Percentiles rank a stretch among this genome's conserved stretches.
phyloP scores from a whole-genome alignment of 306 rosid genomes.

The Cicer bijugum region DNA sequence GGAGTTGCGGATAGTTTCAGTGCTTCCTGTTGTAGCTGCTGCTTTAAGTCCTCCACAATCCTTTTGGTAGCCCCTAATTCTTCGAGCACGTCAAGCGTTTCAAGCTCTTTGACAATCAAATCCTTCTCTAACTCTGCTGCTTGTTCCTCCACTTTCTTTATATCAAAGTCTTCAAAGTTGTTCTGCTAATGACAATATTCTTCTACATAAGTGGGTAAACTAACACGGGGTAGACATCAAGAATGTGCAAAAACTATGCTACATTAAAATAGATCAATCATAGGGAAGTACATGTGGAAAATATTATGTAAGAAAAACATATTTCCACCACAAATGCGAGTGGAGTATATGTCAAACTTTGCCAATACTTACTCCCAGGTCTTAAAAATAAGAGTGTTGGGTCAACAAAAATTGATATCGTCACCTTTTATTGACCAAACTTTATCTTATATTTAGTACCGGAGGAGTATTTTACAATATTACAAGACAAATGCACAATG shows the following conservation, averaged over 20 bases:
- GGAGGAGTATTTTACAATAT: too few relatives aligned
- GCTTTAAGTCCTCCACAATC: conserved; percentile 86
- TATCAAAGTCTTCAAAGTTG: conserved; percentile 68
- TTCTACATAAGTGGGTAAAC: conserved; percentile 46
- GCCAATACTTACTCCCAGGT: background rate
- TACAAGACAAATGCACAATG: too few relatives aligned
- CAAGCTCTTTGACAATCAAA: conserved; percentile 90
- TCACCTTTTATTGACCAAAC: too few relatives aligned
- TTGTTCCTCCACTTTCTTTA: conserved; percentile 94
- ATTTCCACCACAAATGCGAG: conserved; percentile 6
- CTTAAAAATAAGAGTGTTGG: too few relatives aligned
- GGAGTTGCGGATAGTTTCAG: conserved; percentile 60
- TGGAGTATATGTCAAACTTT: background rate
- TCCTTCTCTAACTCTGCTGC: conserved; percentile 96
- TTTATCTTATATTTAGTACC: too few relatives aligned
- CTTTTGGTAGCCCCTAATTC: conserved; percentile 83
- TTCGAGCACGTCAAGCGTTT: conserved; percentile 94
- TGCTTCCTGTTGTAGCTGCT: conserved; percentile 77
- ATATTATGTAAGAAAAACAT: background rate
- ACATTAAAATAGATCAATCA: background rate
- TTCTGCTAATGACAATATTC: conserved; percentile 50
- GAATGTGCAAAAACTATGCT: conserved; percentile 26
- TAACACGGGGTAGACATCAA: conserved; percentile 35
- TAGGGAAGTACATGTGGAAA: background rate
- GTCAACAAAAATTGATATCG: too few relatives aligned